Evolutionary conservation across 257 asterid species (phyloP), one percentile per base, ranked within the genome.

Genomic region (Petunia secreta): DNA sequence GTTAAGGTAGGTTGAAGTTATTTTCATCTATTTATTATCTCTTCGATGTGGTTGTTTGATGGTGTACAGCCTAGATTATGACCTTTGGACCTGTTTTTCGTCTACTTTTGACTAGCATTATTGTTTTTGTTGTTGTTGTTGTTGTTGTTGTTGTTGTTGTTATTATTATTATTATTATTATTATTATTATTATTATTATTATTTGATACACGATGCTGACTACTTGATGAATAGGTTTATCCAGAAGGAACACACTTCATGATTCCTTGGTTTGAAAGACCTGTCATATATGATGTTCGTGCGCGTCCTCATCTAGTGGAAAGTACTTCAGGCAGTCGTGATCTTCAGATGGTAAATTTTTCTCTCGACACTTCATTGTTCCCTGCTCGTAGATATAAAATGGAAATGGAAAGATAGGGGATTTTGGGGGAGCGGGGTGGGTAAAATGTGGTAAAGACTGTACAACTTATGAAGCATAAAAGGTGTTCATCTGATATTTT

Each of bases 231-330:
- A 37, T 84, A 92, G 97, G 97, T 92, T 34, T 94, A 94, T 85
- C 98, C 97, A 46, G 98, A 94, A 89, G 98, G 98, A 80, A 94
- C 98, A 4, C 98, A 94, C 82, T 81, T 94, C 78, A 91, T 94
- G 96, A 80, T 92, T 75, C 98, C 98, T 57, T 94, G 97, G 98
- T 89, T 94, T 64, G 98, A 94, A 80, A 92, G 98, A 85, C 97
- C 98, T 67, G 79, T 83, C 11, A 90, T 94, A 63, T 92, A 94
- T 84, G 98, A 94, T 80, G 98, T 94, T 9, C 95, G 98, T 50
- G 98, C 98, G 9, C 92, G 95, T 77, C 94, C 98, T 46, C 91
- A 91, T 81, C 84, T 92, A n/a, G 97, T 94, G 83, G 98, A 94
- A 82, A 94, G 97, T 88, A 90, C 94, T 57, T 94, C 98, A 0